A percentile compares a stretch with the other conserved stretches of the same genome.
Evolutionary conservation across 495 filamentous ascomycete genomes (phyloP).

Genomic region (Geopyxis carbonaria): DNA sequence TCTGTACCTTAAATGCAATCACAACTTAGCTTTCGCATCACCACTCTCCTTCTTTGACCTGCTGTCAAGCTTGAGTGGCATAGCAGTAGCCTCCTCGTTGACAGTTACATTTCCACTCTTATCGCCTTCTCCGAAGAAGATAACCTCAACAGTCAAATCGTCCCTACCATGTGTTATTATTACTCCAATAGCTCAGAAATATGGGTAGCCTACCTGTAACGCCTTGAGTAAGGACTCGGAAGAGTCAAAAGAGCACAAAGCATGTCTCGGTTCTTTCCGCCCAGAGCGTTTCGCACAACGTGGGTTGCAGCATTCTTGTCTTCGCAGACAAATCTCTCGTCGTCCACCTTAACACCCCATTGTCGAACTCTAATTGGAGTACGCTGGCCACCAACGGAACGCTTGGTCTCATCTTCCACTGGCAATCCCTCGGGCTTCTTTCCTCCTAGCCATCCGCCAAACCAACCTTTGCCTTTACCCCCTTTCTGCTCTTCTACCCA

Average conservation of each 20-base stretch:
- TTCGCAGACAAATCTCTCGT: slow-evolving; percentile 73
- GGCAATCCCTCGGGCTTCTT: slow-evolving; percentile 32
- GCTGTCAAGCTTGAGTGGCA: neutral
- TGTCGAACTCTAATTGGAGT: slow-evolving; percentile 69
- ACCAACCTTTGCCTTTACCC: slow-evolving; percentile 31
- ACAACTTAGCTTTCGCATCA: slow-evolving; percentile 43
- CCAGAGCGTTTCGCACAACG: slow-evolving; percentile 85
- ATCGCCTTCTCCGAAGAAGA: slow-evolving; percentile 84
- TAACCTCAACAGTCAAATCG: slow-evolving; percentile 92
- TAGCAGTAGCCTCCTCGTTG: slow-evolving; percentile 72
- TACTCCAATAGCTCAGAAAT: neutral
- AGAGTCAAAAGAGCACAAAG: slow-evolving; percentile 84
- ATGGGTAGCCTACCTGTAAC: slow-evolving; percentile 52
- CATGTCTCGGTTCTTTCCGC: slow-evolving; percentile 86
- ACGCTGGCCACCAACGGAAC: slow-evolving; percentile 11
- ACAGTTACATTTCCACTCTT: slow-evolving; percentile 56
- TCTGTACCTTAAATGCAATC: slow-evolving; percentile 2
- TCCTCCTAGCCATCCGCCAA: slow-evolving; percentile 24
- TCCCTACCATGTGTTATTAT: slow-evolving; percentile 37
- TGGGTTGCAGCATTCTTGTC: slow-evolving; percentile 96
- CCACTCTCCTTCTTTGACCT: neutral
- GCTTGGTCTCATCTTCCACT: slow-evolving; percentile 28
- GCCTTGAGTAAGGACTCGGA: slow-evolving; percentile 70
- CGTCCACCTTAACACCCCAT: slow-evolving; percentile 53
- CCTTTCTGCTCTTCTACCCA: slow-evolving; percentile 71